A percentile compares a stretch with the other conserved stretches of the same genome.
Conservation (phyloP, 768 basidiomycete genomes). For the Paxillus ammoniavirescens region DNA sequence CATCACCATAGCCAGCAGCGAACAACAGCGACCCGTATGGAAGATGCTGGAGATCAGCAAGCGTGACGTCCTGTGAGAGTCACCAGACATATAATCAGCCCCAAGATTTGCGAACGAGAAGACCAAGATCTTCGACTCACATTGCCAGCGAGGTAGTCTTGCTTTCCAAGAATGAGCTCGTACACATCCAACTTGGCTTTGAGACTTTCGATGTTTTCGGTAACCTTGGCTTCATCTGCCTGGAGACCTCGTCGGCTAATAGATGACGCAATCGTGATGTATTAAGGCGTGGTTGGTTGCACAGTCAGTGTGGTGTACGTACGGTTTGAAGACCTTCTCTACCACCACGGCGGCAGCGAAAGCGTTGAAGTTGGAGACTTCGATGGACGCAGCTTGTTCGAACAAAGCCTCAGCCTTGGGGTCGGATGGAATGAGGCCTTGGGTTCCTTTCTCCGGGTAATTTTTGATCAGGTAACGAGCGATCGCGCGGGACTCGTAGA, state of each 20-base stretch:
- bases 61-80: slow-evolving; percentile 39
- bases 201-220: slow-evolving; percentile 16
- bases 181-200: slow-evolving; percentile 47
- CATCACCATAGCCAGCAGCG: slow-evolving; percentile 23
- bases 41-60: slow-evolving; percentile 60
- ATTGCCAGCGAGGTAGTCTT: slow-evolving; percentile 56
- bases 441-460: slow-evolving; percentile 48
- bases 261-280: background rate
- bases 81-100: background rate
- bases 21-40: slow-evolving; percentile 39
- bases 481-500: slow-evolving; percentile 66
- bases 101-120: background rate
- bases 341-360: slow-evolving; percentile 35
- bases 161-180: slow-evolving; percentile 51
- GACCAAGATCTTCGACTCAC: slow-evolving; percentile 30
- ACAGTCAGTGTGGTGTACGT: slow-evolving; percentile 12
- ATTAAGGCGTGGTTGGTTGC: background rate
- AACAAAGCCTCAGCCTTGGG: slow-evolving; percentile 31
- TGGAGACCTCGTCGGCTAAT: slow-evolving; percentile 17
- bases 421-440: slow-evolving; percentile 46
- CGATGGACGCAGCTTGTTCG: slow-evolving; percentile 41
- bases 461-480: slow-evolving; percentile 56
- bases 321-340: slow-evolving; percentile 57
- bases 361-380: slow-evolving; percentile 50
- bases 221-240: slow-evolving; percentile 22